Evolutionary conservation across 345 rosid species (phyloP), one percentile per base, ranked within the genome.

Genomic region (Lumnitzera racemosa): DNA sequence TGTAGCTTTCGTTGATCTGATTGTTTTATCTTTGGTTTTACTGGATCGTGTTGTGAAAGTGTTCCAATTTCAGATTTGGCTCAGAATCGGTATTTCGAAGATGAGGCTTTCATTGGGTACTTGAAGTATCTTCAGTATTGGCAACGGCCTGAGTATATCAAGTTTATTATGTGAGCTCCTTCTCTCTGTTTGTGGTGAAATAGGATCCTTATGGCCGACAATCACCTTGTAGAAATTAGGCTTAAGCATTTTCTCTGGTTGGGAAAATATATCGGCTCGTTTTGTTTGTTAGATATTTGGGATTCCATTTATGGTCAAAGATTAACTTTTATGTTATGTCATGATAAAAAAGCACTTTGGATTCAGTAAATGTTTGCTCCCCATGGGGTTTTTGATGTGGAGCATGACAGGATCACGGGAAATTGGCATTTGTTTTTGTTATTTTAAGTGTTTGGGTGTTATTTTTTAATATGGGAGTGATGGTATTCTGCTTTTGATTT

Each of bases 41-140:
- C 27, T 63, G 54, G 47, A 16, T 55, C 61, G 29, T 17, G 12
- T 20, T 15, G 49, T 59, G 43, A 6, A 70, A 50, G 31, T 57
- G 24, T 62, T 58, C 17, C 49, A 52, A 63, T 67, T 31, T 48
- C 74, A 94, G 97, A 95, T 82, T 78, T 95, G 77, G 99, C 99
- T 58, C 99, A 95, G 78, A 95, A 95, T 65, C 96, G 98, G 11
- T 88, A 95, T 78, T 88, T 95, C 61, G 99, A 95, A 46, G 99
- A 95, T 59, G 98, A 90, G 75, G 87, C 99, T 6, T 95, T 90
- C 73, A 85, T 95, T 68, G 98, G 90, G 20, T 95, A 95, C 83
- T 78, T 95, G 80, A 95, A 95, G 63, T 95, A 90, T 70, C 98
- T 95, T 62, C 91, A 81, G 64, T 95, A 95, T 70, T 95, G 96